A percentile compares a stretch with the other conserved stretches of the same genome.
phyloP scores from a whole-genome alignment of 179 eudicot species.

The Beta macrorhiza region DNA sequence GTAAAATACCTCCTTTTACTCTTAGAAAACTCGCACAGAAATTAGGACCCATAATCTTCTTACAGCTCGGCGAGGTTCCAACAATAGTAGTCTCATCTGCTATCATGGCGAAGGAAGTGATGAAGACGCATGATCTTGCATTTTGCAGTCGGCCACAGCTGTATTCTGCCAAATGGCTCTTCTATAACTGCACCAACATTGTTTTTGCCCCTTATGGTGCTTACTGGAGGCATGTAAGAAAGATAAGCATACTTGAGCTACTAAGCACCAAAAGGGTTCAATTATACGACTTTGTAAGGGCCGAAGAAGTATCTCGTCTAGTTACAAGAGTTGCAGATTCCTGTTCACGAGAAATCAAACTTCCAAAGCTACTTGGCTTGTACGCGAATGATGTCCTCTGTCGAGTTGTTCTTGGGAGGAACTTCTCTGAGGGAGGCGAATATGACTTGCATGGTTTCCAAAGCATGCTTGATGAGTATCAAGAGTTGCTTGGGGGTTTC shows the following conservation, averaged over 20 bases:
- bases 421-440: constrained; percentile 41
- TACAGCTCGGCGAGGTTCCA: constrained; percentile 25
- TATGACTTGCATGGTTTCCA: constrained; percentile 42
- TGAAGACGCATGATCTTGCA: constrained; percentile 34
- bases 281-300: constrained; percentile 28
- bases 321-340: constrained; percentile 29
- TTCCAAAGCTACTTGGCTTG: constrained; percentile 34
- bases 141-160: constrained; percentile 28
- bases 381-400: constrained; percentile 48
- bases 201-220: constrained; percentile 34
- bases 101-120: constrained; percentile 25
- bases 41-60: constrained; percentile 20
- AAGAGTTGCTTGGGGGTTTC: constrained; percentile 51
- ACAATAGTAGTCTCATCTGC: constrained; percentile 21
- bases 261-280: constrained; percentile 30
- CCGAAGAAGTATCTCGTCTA: constrained; percentile 32
- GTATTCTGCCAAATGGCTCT: constrained; percentile 31
- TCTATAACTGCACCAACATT: constrained; percentile 33
- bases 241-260: constrained; percentile 35
- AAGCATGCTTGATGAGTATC: constrained; percentile 46
- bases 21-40: constrained; percentile 18
- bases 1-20: constrained; percentile 12
- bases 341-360: constrained; percentile 21
- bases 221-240: constrained; percentile 43
- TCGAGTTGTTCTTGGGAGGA: constrained; percentile 37